These are phyloP conservation scores for Termitomyces sp. DNA, from an alignment of 768 basidiomycete species.

Conservation along the genomic window DNA sequence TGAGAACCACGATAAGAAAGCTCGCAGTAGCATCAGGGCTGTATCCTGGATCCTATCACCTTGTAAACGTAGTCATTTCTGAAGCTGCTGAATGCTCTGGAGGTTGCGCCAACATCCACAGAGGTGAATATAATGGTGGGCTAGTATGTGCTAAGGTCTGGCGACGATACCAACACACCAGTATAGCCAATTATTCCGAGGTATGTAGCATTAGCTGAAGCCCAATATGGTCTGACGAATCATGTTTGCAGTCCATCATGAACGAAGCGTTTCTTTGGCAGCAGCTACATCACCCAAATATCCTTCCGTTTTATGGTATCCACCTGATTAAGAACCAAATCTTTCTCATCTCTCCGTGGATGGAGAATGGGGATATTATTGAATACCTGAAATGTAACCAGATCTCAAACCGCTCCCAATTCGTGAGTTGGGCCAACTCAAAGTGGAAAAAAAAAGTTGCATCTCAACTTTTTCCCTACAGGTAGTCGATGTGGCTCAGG, in stretches of 20 bases:
- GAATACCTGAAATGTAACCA: not conserved
- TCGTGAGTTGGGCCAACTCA: not conserved
- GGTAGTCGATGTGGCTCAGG: conserved; percentile 5
- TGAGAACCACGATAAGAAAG: not conserved
- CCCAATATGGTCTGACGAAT: not conserved
- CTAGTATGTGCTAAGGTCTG: not conserved
- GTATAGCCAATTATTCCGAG: not conserved
- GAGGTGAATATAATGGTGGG: not conserved
- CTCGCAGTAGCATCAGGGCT: not conserved
- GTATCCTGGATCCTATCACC: not conserved
- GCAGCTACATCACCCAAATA: conserved; percentile 1
- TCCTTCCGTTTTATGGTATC: conserved; percentile 5
- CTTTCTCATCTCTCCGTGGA: conserved; percentile 10
- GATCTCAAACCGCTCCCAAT: not conserved
- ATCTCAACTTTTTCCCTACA: not conserved
- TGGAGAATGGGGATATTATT: conserved; percentile 4
- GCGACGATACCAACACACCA: not conserved
- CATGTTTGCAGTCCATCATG: not conserved
- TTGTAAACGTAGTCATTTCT: not conserved
- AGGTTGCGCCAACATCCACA: conserved; percentile 6
- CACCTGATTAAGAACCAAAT: not conserved
- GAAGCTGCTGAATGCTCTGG: not conserved
- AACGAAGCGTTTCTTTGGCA: conserved; percentile 3
- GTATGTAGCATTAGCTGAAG: not conserved
- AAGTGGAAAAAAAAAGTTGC: not conserved